phyloP scores from a whole-genome alignment of 495 filamentous ascomycete species.

The Stereocaulon alpinum region DNA sequence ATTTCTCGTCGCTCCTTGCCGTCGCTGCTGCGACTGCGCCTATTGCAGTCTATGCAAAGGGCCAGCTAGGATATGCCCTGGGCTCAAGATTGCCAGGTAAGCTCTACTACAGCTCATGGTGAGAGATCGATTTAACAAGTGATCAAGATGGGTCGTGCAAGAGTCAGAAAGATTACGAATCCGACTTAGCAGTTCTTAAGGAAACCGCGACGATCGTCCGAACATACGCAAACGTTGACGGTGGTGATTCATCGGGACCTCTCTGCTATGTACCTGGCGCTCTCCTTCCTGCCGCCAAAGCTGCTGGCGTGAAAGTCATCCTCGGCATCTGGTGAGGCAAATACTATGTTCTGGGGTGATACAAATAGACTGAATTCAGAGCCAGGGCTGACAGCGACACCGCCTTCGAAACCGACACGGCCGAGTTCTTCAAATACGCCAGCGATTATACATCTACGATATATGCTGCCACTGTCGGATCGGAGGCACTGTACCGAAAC shows the following conservation, averaged over 20 bases:
- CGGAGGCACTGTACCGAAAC: constrained; percentile 61
- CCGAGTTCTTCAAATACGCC: constrained; percentile 44
- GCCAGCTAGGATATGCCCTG: constrained; percentile 41
- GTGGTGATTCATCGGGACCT: constrained; percentile 15
- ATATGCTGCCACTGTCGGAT: constrained; percentile 69
- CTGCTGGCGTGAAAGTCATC: constrained; percentile 62
- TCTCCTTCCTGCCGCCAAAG: constrained; percentile 62
- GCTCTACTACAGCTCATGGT: neutral
- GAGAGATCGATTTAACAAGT: neutral
- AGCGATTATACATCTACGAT: constrained; percentile 47
- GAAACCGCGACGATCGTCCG: constrained; percentile 47
- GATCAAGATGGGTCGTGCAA: constrained; percentile 53
- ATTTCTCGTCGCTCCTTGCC: constrained; percentile 32
- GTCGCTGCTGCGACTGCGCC: constrained; percentile 34
- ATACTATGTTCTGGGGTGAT: neutral
- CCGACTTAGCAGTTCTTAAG: constrained; percentile 53
- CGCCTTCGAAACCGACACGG: constrained; percentile 53
- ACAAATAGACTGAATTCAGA: neutral
- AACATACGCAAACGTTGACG: constrained; percentile 55
- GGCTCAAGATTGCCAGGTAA: constrained; percentile 35
- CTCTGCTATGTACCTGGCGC: constrained; percentile 54
- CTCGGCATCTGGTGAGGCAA: constrained; percentile 60
- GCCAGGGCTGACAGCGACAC: constrained; percentile 57
- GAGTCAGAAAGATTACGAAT: constrained; percentile 48
- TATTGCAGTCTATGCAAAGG: constrained; percentile 33